Conservation (phyloP, 257 asterid species). For the Plantago ovata region DNA sequence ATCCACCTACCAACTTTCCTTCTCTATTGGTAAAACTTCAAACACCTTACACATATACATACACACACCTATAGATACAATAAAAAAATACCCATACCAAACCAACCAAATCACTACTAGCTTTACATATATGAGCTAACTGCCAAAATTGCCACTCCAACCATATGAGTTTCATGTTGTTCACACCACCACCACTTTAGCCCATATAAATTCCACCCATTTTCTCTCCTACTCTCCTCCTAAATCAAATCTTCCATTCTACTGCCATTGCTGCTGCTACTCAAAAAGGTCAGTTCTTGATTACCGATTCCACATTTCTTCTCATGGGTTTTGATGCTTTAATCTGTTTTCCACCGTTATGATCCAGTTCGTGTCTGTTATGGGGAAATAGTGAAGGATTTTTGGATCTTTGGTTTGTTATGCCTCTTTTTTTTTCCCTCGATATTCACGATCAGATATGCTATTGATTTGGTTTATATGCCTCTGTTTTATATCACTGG, state of each 20-base stretch:
- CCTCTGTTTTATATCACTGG: too few relatives aligned
- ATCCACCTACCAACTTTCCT: slow-evolving; percentile 5
- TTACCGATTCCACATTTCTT: not conserved
- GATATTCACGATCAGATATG: slow-evolving; percentile 13
- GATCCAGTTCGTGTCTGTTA: slow-evolving; percentile 28
- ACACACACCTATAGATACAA: not conserved
- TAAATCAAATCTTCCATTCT: slow-evolving; percentile 1
- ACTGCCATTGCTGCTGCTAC: not conserved
- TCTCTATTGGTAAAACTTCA: slow-evolving; percentile 13
- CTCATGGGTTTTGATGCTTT: slow-evolving; percentile 11
- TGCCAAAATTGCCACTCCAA: slow-evolving; percentile 40
- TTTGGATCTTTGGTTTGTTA: slow-evolving; percentile 13
- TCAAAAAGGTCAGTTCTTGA: slow-evolving; percentile 5
- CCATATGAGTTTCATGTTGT: slow-evolving; percentile 14
- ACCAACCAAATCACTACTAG: not conserved
- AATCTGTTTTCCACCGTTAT: slow-evolving; percentile 30
- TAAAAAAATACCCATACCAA: not conserved
- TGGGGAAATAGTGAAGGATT: slow-evolving; percentile 13
- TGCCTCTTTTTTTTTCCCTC: not conserved
- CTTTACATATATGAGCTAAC: slow-evolving; percentile 27
- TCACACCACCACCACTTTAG: not conserved
- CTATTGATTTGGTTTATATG: not conserved
- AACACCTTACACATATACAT: slow-evolving; percentile 12
- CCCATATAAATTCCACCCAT: not conserved
- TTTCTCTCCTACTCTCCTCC: not conserved